A percentile compares a stretch with the other conserved stretches of the same genome.
Evolutionary conservation across 306 rosid species (phyloP).

Genomic region (Glycine soja): DNA sequence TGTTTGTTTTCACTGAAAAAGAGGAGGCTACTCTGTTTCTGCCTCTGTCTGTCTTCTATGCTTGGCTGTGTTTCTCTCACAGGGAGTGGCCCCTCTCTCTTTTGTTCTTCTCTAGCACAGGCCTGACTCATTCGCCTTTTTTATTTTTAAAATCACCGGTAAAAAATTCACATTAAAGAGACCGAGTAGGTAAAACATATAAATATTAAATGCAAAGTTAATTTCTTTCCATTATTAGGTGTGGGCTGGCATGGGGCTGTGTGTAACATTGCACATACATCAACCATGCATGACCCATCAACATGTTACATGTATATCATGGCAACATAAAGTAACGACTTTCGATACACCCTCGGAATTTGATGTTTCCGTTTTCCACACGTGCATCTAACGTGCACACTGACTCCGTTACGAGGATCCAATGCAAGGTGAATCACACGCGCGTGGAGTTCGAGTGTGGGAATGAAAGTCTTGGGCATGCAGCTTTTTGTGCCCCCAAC

Average conservation of each 20-base stretch:
- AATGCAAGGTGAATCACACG: neutral
- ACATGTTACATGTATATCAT: slow-evolving; percentile 10
- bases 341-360: neutral
- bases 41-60: neutral
- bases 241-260: neutral
- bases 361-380: neutral
- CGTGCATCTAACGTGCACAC: neutral
- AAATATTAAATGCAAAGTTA: too few species aligned
- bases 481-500: slow-evolving; percentile 29
- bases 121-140: neutral
- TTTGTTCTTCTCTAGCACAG: neutral
- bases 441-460: neutral
- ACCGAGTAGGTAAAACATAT: too few species aligned
- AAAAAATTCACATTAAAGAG: too few species aligned
- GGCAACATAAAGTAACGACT: neutral
- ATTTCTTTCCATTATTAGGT: too few species aligned
- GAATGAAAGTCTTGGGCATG: neutral
- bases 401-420: neutral
- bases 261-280: neutral
- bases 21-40: slow-evolving; percentile 24
- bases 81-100: neutral
- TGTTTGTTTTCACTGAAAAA: neutral
- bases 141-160: neutral
- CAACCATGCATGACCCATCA: slow-evolving; percentile 1
- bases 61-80: too few species aligned